Base-by-base conservation (phyloP, 2,329 filamentous ascomycete species). In the Microcyclosporella mali region DNA sequence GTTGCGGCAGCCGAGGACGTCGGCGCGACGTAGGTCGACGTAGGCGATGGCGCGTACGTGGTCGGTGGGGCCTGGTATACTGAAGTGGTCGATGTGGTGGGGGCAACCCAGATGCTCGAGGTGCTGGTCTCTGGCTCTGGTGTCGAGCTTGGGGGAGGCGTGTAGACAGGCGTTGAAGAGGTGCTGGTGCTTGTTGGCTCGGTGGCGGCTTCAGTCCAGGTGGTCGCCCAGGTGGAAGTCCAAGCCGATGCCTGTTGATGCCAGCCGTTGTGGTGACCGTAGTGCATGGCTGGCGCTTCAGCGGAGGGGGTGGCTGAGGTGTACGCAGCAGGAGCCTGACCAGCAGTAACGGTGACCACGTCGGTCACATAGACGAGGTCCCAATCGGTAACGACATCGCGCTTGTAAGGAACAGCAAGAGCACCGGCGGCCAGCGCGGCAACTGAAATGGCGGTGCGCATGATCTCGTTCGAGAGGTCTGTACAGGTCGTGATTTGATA, bases 401-500 rank as follows among this genome's bases (percentile, higher is more conserved):
- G 45, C 44, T 53, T 34, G 47, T 56, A 49, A 7, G 65, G 65
- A 21, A 59, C 52, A 43, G 64, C 63, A 37, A 66, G 43, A 34
- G 57, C 63, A 43, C 56, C 55, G 41, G 57, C 62, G 42, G 57
- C 64, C 40, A 68, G 56, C 43, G 62, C 62, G 29, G 61, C 63
- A 41, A 61, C 45, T 47, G 61, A 43, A 37, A 66, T 29, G 31
- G 60, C 48, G 36, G 63, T 62, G 51, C 61, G 65, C 65, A 67
- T 65, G 34, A 56, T 61, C 39, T 40, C 40, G 34, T 51, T 40
- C 54, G 45, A 45, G 4, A 32, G 16, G 7, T 29, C 34, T 21
- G 40, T 16, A 32, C 33, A 27, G 16, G 25, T 30, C 11, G 33
- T 18, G 29, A 40, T 29, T 25, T 53, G 46, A 51, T 45, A 52